phyloP scores from a whole-genome alignment of 106 monocot genomes.

The Platanthera guangdongensis region DNA sequence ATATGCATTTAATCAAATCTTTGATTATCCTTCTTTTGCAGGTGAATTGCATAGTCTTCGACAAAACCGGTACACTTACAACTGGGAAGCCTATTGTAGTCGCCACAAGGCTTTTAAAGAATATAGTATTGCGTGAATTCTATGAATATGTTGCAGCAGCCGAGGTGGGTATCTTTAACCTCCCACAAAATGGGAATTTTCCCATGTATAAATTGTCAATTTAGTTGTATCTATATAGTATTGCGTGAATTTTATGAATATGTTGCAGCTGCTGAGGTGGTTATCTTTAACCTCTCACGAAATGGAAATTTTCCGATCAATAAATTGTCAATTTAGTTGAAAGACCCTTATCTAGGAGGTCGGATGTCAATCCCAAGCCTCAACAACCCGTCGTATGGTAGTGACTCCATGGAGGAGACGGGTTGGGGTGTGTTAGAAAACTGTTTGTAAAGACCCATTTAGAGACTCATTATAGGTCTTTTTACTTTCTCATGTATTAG shows the following conservation, averaged over 20 bases:
- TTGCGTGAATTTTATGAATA: slow-evolving; percentile 56
- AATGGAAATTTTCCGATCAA: not conserved
- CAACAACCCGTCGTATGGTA: no score
- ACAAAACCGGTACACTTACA: slow-evolving; percentile 91
- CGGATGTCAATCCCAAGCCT: no score
- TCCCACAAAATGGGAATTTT: not conserved
- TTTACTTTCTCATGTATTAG: no score
- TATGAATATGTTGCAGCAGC: slow-evolving; percentile 71
- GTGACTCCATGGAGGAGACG: no score
- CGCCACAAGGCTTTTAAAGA: slow-evolving; percentile 61
- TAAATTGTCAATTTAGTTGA: not conserved
- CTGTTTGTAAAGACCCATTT: no score
- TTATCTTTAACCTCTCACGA: not conserved
- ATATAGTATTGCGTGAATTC: slow-evolving; percentile 56
- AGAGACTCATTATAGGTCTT: no score
- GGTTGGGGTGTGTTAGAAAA: no score
- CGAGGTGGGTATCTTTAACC: slow-evolving; percentile 35
- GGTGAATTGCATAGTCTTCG: slow-evolving; percentile 90
- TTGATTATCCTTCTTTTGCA: slow-evolving; percentile 13
- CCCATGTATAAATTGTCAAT: not conserved
- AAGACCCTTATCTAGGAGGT: no score
- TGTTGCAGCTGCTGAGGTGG: slow-evolving; percentile 76
- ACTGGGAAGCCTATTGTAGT: slow-evolving; percentile 78
- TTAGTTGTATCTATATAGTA: slow-evolving; percentile 24
- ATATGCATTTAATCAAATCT: not conserved